A percentile compares a stretch with the other conserved stretches of the same genome.
Conservation (phyloP, 1,284 basidiomycete genomes). For the Ganoderma boninense region DNA sequence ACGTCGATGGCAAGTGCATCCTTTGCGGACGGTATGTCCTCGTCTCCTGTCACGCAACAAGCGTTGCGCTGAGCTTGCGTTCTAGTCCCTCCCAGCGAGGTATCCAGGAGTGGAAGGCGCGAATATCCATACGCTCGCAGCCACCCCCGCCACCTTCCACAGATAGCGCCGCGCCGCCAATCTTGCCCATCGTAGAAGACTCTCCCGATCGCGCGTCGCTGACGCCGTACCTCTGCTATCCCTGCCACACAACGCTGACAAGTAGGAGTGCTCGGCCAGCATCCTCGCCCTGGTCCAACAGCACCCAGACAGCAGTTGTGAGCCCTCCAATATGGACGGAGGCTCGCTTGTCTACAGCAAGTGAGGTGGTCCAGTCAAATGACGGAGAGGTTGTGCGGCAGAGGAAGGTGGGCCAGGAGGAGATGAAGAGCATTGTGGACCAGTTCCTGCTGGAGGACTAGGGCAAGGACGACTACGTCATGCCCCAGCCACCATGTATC, state of each 20-base stretch:
- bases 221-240: slow-evolving; percentile 33
- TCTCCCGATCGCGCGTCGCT: slow-evolving; percentile 16
- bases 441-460: slow-evolving; percentile 25
- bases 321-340: slow-evolving; percentile 30
- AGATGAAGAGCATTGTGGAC: slow-evolving; percentile 31
- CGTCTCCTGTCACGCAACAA: not conserved
- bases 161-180: not conserved
- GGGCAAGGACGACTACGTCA: not conserved
- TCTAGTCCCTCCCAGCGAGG: slow-evolving; percentile 32
- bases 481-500: not conserved
- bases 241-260: slow-evolving; percentile 35
- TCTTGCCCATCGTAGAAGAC: not conserved
- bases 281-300: slow-evolving; percentile 24
- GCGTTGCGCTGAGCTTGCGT: not conserved
- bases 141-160: slow-evolving; percentile 4
- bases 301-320: not conserved
- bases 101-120: slow-evolving; percentile 35
- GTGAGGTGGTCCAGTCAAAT: not conserved
- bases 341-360: slow-evolving; percentile 14
- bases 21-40: slow-evolving; percentile 76
- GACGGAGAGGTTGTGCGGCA: slow-evolving; percentile 20
- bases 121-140: slow-evolving; percentile 33
- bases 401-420: slow-evolving; percentile 22
- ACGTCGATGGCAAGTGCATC: slow-evolving; percentile 59
- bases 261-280: slow-evolving; percentile 32